Conservation (phyloP, 768 basidiomycete species). For the Suillus lakei region DNA sequence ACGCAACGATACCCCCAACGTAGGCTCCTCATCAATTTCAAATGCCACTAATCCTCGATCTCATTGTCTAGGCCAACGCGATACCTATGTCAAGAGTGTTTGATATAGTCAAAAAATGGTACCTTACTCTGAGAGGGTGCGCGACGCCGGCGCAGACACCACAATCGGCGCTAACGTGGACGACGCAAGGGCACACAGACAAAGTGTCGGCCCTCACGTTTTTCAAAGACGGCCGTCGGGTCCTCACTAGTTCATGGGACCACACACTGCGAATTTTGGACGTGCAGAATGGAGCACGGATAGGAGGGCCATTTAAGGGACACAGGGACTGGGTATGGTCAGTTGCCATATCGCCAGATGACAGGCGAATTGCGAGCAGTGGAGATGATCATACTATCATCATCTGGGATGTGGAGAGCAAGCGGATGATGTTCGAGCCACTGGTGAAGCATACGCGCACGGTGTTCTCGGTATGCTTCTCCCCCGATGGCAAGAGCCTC, state of each 20-base stretch:
- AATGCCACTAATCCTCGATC: too few species aligned
- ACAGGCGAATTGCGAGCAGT: constrained; percentile 28
- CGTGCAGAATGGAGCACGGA: constrained; percentile 20
- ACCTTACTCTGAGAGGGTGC: too few species aligned
- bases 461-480: constrained; percentile 24
- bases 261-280: constrained; percentile 35
- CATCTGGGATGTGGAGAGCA: constrained; percentile 29
- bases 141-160: too few species aligned
- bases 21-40: too few species aligned
- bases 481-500: constrained; percentile 4
- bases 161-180: too few species aligned
- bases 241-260: constrained; percentile 32
- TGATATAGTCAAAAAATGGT: too few species aligned
- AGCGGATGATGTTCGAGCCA: constrained; percentile 26
- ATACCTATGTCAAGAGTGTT: too few species aligned
- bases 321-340: constrained; percentile 30
- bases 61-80: too few species aligned
- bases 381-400: constrained; percentile 31
- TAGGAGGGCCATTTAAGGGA: constrained; percentile 20
- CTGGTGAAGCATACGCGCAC: constrained; percentile 30
- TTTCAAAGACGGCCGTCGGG: constrained; percentile 28
- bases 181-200: too few species aligned
- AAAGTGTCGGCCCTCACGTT: constrained; percentile 22
- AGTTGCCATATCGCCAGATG: constrained; percentile 32
- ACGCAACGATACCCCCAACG: too few species aligned